These are phyloP conservation scores for Aquilaria yunnanensis DNA, from an alignment of 345 rosid genomes.

Conservation along the genomic window DNA sequence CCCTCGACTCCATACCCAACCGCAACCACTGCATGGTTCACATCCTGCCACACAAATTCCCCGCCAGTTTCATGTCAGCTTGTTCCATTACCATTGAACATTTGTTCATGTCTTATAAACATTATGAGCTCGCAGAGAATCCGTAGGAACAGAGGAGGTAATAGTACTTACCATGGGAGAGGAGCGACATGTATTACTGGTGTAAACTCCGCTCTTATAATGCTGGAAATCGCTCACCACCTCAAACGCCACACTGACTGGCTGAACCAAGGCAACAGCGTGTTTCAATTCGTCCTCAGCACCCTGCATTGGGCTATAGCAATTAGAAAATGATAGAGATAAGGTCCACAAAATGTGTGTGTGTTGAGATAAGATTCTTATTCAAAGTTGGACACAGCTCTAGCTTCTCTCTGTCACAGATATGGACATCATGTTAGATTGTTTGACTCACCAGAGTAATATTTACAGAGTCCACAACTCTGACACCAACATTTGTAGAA, in stretches of 20 bases:
- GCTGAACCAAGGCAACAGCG: slow-evolving; percentile 71
- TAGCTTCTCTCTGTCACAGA: too few species aligned
- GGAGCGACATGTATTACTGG: slow-evolving; percentile 52
- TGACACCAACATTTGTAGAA: slow-evolving; percentile 62
- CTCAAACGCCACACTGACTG: slow-evolving; percentile 83
- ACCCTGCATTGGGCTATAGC: slow-evolving; percentile 37
- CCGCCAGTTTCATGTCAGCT: neutral
- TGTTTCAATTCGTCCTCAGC: slow-evolving; percentile 80
- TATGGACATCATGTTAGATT: too few species aligned
- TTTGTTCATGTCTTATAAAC: too few species aligned
- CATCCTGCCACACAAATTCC: slow-evolving; percentile 44
- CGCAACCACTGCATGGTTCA: slow-evolving; percentile 89
- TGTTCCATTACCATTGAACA: too few species aligned
- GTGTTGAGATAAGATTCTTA: too few species aligned
- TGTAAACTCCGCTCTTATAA: slow-evolving; percentile 74
- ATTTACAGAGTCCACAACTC: slow-evolving; percentile 65
- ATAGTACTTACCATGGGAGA: slow-evolving; percentile 53
- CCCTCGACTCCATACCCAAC: slow-evolving; percentile 80
- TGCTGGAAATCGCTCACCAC: slow-evolving; percentile 51
- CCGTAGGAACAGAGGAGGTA: too few species aligned
- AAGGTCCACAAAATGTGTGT: neutral
- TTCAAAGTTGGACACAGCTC: too few species aligned
- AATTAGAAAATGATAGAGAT: neutral
- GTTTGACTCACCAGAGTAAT: slow-evolving; percentile 63
- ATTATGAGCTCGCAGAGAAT: too few species aligned